These are phyloP conservation scores for Collybia mongolica DNA, from an alignment of 768 basidiomycete genomes.

Conservation along the genomic window DNA sequence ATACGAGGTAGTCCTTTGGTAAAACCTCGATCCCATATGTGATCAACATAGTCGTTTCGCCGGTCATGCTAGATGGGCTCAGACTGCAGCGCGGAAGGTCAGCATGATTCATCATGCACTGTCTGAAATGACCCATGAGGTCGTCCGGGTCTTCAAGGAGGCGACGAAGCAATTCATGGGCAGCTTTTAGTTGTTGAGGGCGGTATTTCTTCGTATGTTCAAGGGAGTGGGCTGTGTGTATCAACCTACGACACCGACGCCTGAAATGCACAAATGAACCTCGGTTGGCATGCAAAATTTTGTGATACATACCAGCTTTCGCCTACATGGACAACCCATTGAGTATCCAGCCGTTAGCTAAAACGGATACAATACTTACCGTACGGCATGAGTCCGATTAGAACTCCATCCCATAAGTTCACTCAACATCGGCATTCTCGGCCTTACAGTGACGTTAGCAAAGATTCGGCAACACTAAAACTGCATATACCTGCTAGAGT, in stretches of 20 bases:
- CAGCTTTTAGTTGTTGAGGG: conserved; percentile 14
- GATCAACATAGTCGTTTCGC: conserved; percentile 12
- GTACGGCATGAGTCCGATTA: conserved; percentile 10
- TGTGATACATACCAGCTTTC: conserved; percentile 2
- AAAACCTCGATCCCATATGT: conserved; percentile 20
- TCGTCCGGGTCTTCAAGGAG: conserved; percentile 12
- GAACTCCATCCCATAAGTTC: conserved; percentile 7
- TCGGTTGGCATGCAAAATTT: too few species aligned
- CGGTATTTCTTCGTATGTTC: conserved; percentile 8
- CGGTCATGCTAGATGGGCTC: conserved; percentile 17
- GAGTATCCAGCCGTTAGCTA: too few species aligned
- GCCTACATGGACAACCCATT: background rate
- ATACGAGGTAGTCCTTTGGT: conserved; percentile 18
- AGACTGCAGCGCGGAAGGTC: background rate
- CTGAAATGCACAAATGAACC: background rate
- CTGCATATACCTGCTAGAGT: conserved; percentile 15
- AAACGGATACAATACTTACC: background rate
- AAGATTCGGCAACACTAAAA: background rate
- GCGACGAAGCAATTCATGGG: conserved; percentile 16
- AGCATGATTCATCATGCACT: conserved; percentile 10
- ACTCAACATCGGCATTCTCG: conserved; percentile 11
- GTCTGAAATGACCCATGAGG: conserved; percentile 14
- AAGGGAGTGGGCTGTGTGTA: conserved; percentile 16
- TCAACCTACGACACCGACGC: conserved; percentile 16
- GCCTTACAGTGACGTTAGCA: background rate